Evolutionary conservation across 2,329 filamentous ascomycete species (phyloP).

Genomic region (Akanthomyces muscarius): DNA sequence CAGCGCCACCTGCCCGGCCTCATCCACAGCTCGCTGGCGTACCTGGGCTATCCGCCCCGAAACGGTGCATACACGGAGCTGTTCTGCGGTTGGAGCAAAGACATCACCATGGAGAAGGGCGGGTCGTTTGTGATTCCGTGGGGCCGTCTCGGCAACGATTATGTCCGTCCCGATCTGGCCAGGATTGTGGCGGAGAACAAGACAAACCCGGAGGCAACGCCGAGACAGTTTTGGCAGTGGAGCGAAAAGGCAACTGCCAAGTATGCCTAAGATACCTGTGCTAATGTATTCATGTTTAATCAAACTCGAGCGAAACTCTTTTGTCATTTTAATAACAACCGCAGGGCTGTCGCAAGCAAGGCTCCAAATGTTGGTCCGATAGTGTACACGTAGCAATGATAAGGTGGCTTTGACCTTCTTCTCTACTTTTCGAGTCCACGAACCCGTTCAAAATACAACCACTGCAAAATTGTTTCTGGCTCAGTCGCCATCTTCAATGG

Average conservation of each 20-base stretch:
- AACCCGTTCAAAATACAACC: not conserved
- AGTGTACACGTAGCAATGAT: not conserved
- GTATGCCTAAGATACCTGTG: not conserved
- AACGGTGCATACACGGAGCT: slow-evolving; percentile 18
- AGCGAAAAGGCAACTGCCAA: slow-evolving; percentile 28
- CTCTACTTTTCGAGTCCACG: too few species aligned
- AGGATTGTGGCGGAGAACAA: slow-evolving; percentile 24
- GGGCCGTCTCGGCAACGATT: slow-evolving; percentile 26
- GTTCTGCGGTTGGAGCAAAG: slow-evolving; percentile 23
- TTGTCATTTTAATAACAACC: not conserved
- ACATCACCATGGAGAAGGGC: slow-evolving; percentile 33
- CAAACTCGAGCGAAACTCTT: not conserved
- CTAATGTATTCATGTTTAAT: not conserved
- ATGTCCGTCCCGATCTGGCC: slow-evolving; percentile 26
- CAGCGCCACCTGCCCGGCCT: slow-evolving; percentile 23
- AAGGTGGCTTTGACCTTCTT: not conserved
- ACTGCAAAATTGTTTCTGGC: not conserved
- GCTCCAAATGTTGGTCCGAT: not conserved
- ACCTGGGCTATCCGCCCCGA: slow-evolving; percentile 14
- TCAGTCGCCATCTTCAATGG: slow-evolving; percentile 6
- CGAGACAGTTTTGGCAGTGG: slow-evolving; percentile 34
- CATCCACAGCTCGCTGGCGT: slow-evolving; percentile 16
- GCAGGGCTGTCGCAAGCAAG: not conserved
- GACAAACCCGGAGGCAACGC: slow-evolving; percentile 29
- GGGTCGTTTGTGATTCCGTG: slow-evolving; percentile 19